Evolutionary conservation across 2,329 filamentous ascomycete species (phyloP), one percentile per base, ranked within the genome.

Genomic region (Eutypella sp.): DNA sequence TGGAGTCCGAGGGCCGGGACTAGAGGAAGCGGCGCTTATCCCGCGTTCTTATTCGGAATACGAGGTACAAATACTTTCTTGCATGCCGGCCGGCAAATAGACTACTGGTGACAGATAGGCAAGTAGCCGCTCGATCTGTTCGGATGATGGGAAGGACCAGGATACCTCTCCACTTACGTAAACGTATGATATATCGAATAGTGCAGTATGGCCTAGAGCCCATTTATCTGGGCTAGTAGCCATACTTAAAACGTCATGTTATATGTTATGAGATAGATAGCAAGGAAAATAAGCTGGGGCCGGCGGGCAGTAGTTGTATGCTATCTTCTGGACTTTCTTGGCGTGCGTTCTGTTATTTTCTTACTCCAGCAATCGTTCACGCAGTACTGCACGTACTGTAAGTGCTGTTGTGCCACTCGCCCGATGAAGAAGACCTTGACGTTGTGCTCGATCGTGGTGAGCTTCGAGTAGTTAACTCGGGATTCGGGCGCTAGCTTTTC

Each of bases 401-500:
- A 71, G 53, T 77, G 67, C 0, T 64, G 53, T 2, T 53, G 45
- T 3, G 56, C 45, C 15, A 81, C 66, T 4, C 60, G 56, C n/a
- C 78, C 78, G 42, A 82, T 74, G 54, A 81, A 79, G 52, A 74
- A 68, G n/a, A 81, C 75, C 39, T 68, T 72, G 53, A 74, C 64
- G 53, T 82, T 82, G 61, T 81, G 78, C 57, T 81, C 76, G 22
- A 82, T 67, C 3, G 75, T 78, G 23, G 72, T 67, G 5, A 76
- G 63, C 50, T 81, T 81, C 5, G 75, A 73, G 58, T 81, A 81
- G 60, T 81, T 80, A 52, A 80, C 69, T 5, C 78, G 72, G 11
- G 78, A 82, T 49, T 75, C 71, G 24, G 53, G 66, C 10, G 66
- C 65, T 6, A 81, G 65, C 44, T 61, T 69, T 48, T 81, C 75